Base-by-base conservation (phyloP, 164 flowering plant genomes). In the Vitis amurensis region DNA sequence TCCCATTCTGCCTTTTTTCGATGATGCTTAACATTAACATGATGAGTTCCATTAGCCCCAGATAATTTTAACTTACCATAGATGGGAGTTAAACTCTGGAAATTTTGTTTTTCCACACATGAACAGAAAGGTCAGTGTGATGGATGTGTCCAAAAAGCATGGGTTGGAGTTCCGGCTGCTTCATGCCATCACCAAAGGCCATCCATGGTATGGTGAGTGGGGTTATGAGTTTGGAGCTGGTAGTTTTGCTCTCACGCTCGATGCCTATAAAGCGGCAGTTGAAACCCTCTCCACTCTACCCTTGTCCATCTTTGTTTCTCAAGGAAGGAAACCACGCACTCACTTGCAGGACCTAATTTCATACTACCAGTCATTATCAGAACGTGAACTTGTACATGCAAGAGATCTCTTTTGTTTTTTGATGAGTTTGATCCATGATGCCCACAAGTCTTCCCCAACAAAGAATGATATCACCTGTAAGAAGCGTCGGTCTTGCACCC, bases 201-300 rank as follows among this genome's bases (percentile, higher is more conserved):
- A 74, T 68, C 82, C 97, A 0, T 91, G 98, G 98, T 93, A 91
- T 84, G 93, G 94, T 17, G 69, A 87, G 3, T 93, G 98, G 98
- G 98, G 94, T 29, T 91, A 84, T 72, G 84, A 89, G 69, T 91
- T 91, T 78, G 94, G 93, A 31, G 76, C 88, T 17, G 98, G 98
- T 15, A 89, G 98, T 67, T 93, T 76, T 81, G 94, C 77, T 6
- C 73, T 89, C 50, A 88, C 94, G 3, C 57, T 52, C 2, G 87
- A 86, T 59, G 80, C 86, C 15, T 92, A 92, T 56, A 59, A 51
- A 7, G 48, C 50, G 15, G 88, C 98, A 8, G 82, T 92, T 8
- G 81, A 84, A 8, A 68, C 73, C 63, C 84, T 92, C 29, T 87
- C 94, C 9, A 69, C 51, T 52, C 23, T 80, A 23, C 89, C 91